Percentiles rank a stretch among this genome's conserved stretches.
phyloP scores from a whole-genome alignment of 345 rosid species.

The Firmiana major region DNA sequence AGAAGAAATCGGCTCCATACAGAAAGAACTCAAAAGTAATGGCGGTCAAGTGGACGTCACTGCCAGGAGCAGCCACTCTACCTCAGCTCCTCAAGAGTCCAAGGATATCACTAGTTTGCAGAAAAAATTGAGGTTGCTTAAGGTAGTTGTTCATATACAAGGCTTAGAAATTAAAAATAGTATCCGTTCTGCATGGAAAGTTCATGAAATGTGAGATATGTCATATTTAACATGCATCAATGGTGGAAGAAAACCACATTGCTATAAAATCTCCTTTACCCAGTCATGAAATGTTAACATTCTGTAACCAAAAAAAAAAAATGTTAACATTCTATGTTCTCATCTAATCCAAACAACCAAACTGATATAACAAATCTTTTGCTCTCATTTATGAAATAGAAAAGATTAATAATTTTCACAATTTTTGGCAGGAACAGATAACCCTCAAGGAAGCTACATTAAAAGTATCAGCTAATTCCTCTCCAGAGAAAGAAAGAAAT shows the following conservation, averaged over 20 bases:
- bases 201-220: neutral
- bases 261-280: neutral
- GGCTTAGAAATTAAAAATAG: neutral
- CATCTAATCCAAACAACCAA: neutral
- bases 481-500: conserved; percentile 12
- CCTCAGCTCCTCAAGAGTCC: neutral
- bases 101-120: conserved; percentile 15
- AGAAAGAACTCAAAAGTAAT: conserved; percentile 7
- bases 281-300: neutral
- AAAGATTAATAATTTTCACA: conserved; percentile 7
- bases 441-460: conserved; percentile 10
- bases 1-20: conserved; percentile 30
- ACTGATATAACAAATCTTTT: neutral
- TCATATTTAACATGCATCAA: neutral
- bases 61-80: conserved; percentile 15
- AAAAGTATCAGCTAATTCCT: conserved; percentile 4
- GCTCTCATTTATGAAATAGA: neutral
- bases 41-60: neutral
- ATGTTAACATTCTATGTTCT: neutral
- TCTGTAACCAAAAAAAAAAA: too few species aligned
- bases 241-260: conserved; percentile 5
- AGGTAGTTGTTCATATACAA: conserved; percentile 22
- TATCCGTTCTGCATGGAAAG: neutral
- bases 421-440: conserved; percentile 13
- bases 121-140: conserved; percentile 18